Conservation (phyloP, 2,329 filamentous ascomycete species). For the Metarhizium brunneum region DNA sequence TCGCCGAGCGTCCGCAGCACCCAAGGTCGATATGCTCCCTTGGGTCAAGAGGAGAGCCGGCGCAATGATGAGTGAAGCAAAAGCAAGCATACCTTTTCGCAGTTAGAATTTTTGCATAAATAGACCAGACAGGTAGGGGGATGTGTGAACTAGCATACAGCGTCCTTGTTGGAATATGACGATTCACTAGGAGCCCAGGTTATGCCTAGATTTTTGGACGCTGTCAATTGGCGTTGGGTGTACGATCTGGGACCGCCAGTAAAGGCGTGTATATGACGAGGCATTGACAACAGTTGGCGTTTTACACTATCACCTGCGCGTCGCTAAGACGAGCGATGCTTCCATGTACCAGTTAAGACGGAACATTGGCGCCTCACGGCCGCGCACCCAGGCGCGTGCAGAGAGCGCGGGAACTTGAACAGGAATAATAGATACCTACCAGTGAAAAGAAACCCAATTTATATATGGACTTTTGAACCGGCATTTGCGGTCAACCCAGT, state of each 20-base stretch:
- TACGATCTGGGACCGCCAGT: neutral
- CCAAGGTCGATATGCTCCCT: constrained; percentile 32
- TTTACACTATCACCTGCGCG: neutral
- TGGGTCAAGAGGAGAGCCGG: constrained; percentile 29
- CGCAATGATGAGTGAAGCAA: constrained; percentile 16
- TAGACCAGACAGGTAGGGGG: constrained; percentile 18
- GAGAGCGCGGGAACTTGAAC: neutral
- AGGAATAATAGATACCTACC: neutral
- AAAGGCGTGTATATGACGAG: neutral
- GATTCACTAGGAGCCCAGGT: neutral
- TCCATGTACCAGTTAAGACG: neutral
- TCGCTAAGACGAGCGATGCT: neutral
- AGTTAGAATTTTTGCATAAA: constrained; percentile 25
- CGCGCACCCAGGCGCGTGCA: no score
- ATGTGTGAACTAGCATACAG: neutral
- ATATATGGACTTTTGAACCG: no score
- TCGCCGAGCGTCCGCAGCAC: constrained; percentile 28
- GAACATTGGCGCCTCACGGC: neutral
- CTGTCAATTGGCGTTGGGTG: neutral
- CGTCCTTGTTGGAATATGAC: neutral
- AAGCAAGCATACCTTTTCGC: constrained; percentile 11
- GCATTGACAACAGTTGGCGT: neutral
- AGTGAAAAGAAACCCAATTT: neutral
- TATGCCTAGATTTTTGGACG: constrained; percentile 1
- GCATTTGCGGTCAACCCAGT: no score